phyloP scores from a whole-genome alignment of 306 rosid genomes.

The Herpetospermum pedunculosum region DNA sequence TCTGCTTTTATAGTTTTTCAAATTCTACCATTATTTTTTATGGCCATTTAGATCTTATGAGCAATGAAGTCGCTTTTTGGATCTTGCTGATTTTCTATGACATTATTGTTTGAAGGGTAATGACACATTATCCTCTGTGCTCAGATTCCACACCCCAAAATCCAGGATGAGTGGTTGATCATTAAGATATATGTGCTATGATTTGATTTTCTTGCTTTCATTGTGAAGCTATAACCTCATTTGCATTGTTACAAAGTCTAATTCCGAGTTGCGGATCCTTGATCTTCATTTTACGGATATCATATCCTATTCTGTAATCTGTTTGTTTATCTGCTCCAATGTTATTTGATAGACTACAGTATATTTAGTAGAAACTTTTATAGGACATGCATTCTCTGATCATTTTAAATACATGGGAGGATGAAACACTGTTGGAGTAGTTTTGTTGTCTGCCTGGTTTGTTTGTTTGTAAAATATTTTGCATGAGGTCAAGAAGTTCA shows the following conservation, averaged over 20 bases:
- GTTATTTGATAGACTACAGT: background rate
- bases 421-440: background rate
- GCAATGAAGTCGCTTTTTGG: background rate
- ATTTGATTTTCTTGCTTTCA: background rate
- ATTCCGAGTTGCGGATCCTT: conserved; percentile 9
- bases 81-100: background rate
- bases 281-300: conserved; percentile 46
- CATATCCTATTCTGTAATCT: background rate
- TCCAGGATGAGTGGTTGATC: background rate
- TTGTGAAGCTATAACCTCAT: background rate
- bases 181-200: background rate
- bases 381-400: background rate
- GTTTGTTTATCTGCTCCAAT: background rate
- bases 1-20: background rate
- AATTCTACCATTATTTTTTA: background rate
- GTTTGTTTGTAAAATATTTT: background rate
- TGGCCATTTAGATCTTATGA: background rate
- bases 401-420: background rate
- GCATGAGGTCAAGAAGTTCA: background rate
- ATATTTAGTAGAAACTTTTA: background rate
- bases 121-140: background rate
- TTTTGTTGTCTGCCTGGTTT: background rate
- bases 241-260: background rate
- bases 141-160: background rate
- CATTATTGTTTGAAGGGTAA: background rate